These are phyloP conservation scores for Suillus plorans DNA, from an alignment of 768 basidiomycete genomes.

Conservation along the genomic window DNA sequence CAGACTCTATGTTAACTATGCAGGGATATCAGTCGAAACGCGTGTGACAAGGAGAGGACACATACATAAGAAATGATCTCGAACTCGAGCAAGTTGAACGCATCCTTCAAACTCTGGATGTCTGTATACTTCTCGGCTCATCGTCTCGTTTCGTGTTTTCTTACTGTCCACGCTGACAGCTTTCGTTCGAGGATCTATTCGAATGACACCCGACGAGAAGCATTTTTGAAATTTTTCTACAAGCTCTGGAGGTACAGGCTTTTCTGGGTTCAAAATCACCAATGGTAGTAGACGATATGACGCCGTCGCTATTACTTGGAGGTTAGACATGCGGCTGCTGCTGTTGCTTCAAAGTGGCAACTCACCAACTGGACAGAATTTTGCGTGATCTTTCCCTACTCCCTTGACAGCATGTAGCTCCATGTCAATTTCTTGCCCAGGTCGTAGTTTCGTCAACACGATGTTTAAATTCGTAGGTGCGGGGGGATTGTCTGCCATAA, in stretches of 20 bases:
- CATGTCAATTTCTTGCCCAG: constrained; percentile 84
- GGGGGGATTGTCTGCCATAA: constrained; percentile 55
- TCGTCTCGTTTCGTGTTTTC: constrained; percentile 78
- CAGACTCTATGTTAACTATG: constrained; percentile 86
- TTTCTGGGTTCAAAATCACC: constrained; percentile 65
- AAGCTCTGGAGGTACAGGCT: constrained; percentile 75
- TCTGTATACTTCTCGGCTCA: constrained; percentile 89
- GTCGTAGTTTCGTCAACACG: constrained; percentile 86
- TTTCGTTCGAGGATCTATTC: constrained; percentile 56
- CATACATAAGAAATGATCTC: constrained; percentile 93
- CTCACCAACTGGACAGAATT: constrained; percentile 92
- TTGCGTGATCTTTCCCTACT: constrained; percentile 92
- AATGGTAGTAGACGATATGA: constrained; percentile 91
- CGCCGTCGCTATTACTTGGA: constrained; percentile 69
- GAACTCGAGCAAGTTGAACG: constrained; percentile 80
- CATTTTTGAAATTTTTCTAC: constrained; percentile 83
- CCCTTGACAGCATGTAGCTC: constrained; percentile 92
- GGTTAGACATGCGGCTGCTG: background rate
- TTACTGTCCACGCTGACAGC: constrained; percentile 60
- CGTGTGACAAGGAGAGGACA: constrained; percentile 12
- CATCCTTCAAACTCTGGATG: constrained; percentile 86
- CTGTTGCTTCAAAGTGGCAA: constrained; percentile 5
- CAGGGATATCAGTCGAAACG: constrained; percentile 3
- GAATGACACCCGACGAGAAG: constrained; percentile 83
- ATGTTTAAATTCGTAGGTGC: constrained; percentile 77